phyloP scores from a whole-genome alignment of 2,329 filamentous ascomycete species.

The Penicillium glabrum region DNA sequence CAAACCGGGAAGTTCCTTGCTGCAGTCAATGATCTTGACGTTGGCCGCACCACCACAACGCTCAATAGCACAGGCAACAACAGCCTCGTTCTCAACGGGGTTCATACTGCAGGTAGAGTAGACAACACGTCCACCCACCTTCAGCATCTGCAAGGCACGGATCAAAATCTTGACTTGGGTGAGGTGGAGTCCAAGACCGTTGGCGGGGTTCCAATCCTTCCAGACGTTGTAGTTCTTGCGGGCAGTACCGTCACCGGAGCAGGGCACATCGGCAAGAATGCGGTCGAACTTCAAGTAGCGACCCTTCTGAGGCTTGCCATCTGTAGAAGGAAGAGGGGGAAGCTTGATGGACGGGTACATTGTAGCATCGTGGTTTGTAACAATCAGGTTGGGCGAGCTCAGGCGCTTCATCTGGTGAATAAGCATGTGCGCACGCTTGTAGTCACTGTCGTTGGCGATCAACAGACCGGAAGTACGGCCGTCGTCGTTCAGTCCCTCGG shows the following conservation, averaged over 20 bases:
- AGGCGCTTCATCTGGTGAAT: conserved; percentile 97
- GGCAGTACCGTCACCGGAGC: conserved; percentile 89
- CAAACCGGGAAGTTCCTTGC: conserved; percentile 71
- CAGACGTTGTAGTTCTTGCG: conserved; percentile 93
- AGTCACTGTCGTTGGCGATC: conserved; percentile 94
- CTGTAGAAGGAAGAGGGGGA: conserved; percentile 56
- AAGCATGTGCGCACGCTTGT: conserved; percentile 94
- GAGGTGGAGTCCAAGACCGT: conserved; percentile 79
- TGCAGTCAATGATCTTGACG: conserved; percentile 82
- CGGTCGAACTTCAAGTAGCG: conserved; percentile 94
- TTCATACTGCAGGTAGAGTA: conserved; percentile 99
- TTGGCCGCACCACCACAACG: conserved; percentile 81
- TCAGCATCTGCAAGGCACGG: conserved; percentile 90
- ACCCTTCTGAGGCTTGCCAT: conserved; percentile 55
- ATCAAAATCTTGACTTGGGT: conserved; percentile 90
- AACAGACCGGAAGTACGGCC: conserved; percentile 88
- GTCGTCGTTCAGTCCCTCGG: conserved; percentile 66
- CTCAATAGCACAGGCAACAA: conserved; percentile 83
- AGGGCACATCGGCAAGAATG: conserved; percentile 94
- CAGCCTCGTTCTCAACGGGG: conserved; percentile 93
- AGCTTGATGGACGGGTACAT: conserved; percentile 91
- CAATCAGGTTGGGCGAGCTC: conserved; percentile 92
- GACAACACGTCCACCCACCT: conserved; percentile 88
- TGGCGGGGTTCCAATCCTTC: conserved; percentile 91
- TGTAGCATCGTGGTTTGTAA: conserved; percentile 97